Percentiles rank a stretch among this genome's conserved stretches.
phyloP scores from a whole-genome alignment of 257 asterid genomes.

The Solanum chmielewskii region DNA sequence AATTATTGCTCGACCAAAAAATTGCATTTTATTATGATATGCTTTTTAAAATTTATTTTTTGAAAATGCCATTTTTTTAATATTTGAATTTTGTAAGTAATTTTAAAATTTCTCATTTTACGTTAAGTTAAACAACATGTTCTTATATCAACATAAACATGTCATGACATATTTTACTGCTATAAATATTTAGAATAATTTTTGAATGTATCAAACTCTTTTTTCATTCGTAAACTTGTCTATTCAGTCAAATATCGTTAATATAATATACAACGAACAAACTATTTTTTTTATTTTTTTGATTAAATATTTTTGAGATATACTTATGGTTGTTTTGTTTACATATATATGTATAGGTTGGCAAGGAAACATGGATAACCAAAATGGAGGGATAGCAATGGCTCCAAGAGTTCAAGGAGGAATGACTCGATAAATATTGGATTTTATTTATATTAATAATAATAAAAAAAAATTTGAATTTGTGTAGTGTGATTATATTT shows the following conservation, averaged over 20 bases:
- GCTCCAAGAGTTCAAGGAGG: conserved; percentile 7
- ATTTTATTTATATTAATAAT: neutral
- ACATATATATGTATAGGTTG: conserved; percentile 1
- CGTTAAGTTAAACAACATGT: too few relatives aligned
- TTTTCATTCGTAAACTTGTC: neutral
- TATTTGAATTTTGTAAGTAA: too few relatives aligned
- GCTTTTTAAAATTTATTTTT: too few relatives aligned
- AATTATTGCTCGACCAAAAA: too few relatives aligned
- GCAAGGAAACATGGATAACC: conserved; percentile 7
- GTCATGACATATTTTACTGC: too few relatives aligned
- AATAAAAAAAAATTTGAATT: neutral
- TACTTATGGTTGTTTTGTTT: neutral
- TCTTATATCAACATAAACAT: too few relatives aligned
- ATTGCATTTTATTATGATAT: too few relatives aligned
- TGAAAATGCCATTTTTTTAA: too few relatives aligned
- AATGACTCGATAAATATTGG: conserved; percentile 1
- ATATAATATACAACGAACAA: neutral
- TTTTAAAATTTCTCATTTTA: too few relatives aligned
- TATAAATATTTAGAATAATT: neutral
- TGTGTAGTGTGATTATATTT: neutral
- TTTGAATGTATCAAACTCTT: neutral
- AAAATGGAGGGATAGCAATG: neutral
- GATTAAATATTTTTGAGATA: neutral
- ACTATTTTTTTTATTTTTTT: neutral
- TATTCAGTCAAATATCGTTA: neutral